These are phyloP conservation scores for Paraphaeosphaeria minitans DNA, from an alignment of 2,329 filamentous ascomycete genomes.

Conservation along the genomic window DNA sequence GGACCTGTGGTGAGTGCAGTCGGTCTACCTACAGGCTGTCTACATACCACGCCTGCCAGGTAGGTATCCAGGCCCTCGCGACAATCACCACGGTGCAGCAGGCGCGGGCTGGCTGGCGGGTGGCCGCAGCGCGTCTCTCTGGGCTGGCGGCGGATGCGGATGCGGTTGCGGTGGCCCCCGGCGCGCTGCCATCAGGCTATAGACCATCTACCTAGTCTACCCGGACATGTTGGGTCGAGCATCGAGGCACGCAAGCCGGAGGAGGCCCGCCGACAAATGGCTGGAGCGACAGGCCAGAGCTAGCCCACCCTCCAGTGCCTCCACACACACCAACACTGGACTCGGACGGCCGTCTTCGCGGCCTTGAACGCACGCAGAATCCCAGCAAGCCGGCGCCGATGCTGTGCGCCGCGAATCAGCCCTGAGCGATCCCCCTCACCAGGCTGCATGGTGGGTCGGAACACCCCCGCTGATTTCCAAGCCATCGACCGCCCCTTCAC, in stretches of 20 bases:
- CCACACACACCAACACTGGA: constrained; percentile 9
- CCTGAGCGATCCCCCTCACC: not conserved
- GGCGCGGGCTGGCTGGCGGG: not conserved
- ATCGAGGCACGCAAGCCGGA: constrained; percentile 3
- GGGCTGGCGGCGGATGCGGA: too few relatives aligned
- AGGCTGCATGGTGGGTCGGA: constrained; percentile 1
- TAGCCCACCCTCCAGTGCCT: constrained; percentile 3
- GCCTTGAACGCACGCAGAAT: constrained; percentile 21
- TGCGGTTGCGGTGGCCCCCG: not conserved
- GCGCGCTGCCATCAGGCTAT: constrained; percentile 5
- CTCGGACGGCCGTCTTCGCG: constrained; percentile 25
- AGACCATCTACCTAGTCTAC: too few relatives aligned
- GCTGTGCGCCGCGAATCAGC: constrained; percentile 6
- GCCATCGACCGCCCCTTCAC: constrained; percentile 24
- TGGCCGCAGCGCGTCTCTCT: not conserved
- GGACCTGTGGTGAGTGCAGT: too few relatives aligned
- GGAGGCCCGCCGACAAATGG: not conserved
- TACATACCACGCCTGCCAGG: not conserved
- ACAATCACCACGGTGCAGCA: not conserved
- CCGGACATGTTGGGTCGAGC: not conserved
- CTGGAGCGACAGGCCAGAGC: not conserved
- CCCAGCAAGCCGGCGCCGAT: constrained; percentile 29
- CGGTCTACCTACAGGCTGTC: too few relatives aligned
- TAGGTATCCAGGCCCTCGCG: too few relatives aligned
- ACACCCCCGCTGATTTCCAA: constrained; percentile 12